Evolutionary conservation across 768 basidiomycete species (phyloP).

Genomic region (Mycena haematopus): DNA sequence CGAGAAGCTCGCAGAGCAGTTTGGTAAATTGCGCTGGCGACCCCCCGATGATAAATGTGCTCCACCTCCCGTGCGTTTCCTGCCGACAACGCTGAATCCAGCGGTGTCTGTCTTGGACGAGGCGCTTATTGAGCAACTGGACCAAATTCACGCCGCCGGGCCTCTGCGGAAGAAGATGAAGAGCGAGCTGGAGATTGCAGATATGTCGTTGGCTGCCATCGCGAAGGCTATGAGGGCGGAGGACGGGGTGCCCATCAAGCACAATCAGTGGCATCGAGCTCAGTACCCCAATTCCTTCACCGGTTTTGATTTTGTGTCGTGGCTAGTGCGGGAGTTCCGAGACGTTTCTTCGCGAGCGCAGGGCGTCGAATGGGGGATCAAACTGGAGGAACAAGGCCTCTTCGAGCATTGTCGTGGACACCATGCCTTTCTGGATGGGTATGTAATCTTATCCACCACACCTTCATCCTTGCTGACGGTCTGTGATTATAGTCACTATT

Average conservation of each 20-base stretch:
- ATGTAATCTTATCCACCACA: constrained; percentile 32
- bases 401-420: constrained; percentile 82
- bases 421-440: constrained; percentile 92
- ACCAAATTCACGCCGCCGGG: constrained; percentile 77
- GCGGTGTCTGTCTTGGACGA: constrained; percentile 82
- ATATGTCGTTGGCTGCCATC: constrained; percentile 66
- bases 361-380: constrained; percentile 79
- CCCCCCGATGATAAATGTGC: constrained; percentile 61
- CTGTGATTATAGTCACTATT: constrained; percentile 72
- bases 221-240: constrained; percentile 88
- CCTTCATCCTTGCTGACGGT: constrained; percentile 14
- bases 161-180: constrained; percentile 82
- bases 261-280: constrained; percentile 81
- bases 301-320: constrained; percentile 88
- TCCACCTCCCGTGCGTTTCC: constrained; percentile 70
- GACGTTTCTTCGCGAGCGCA: constrained; percentile 87
- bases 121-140: constrained; percentile 77
- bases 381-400: constrained; percentile 79
- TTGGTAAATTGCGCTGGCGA: constrained; percentile 85
- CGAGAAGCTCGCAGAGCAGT: constrained; percentile 88
- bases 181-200: constrained; percentile 74
- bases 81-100: constrained; percentile 87
- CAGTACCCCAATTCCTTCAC: constrained; percentile 85
- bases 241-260: constrained; percentile 82
- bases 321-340: constrained; percentile 90